Evolutionary conservation across 169 alveolate species (phyloP).

Genomic region (Neospora caninum): DNA sequence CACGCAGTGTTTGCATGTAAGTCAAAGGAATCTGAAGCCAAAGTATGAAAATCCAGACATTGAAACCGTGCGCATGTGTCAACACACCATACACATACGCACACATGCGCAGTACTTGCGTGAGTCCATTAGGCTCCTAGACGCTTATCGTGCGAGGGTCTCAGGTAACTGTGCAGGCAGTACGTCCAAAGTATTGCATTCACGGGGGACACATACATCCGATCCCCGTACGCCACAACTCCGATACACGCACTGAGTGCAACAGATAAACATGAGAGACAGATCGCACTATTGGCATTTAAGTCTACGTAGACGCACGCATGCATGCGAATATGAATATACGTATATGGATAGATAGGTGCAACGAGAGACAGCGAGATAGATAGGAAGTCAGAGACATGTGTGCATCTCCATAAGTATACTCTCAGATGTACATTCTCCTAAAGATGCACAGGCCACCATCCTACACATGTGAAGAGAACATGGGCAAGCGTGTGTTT

Average conservation of each 20-base stretch:
- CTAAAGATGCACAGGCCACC: too few relatives aligned
- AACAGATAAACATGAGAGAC: too few relatives aligned
- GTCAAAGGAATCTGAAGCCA: constrained; percentile 68
- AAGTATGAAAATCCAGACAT: background rate
- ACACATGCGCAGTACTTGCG: background rate
- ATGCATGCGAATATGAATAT: background rate
- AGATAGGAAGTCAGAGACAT: too few relatives aligned
- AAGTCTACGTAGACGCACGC: background rate
- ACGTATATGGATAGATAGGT: background rate
- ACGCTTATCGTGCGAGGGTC: too few relatives aligned
- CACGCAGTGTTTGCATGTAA: constrained; percentile 74
- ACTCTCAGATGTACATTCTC: too few relatives aligned
- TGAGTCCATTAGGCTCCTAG: background rate
- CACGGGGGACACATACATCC: background rate
- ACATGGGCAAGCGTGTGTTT: background rate
- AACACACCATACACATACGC: background rate
- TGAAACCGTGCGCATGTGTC: background rate
- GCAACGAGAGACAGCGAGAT: too few relatives aligned
- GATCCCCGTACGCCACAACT: background rate
- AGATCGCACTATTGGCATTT: background rate
- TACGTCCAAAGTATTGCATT: too few relatives aligned
- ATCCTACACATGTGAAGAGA: background rate
- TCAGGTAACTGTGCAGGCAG: too few relatives aligned
- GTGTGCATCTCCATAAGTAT: too few relatives aligned
- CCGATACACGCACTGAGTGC: too few relatives aligned